Conservation (phyloP, 805 yeast species). For the Candida namnaoensis region DNA sequence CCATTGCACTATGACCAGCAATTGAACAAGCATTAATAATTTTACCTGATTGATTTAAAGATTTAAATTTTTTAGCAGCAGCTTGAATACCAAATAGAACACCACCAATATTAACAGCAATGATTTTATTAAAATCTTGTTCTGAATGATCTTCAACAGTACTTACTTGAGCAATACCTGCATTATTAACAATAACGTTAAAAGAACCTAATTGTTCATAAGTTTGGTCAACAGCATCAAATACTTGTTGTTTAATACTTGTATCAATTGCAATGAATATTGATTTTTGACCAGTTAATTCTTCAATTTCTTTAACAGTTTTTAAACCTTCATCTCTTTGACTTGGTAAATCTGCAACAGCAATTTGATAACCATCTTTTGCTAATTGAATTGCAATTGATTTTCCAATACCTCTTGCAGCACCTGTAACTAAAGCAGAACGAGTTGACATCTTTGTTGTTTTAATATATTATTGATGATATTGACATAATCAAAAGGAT, state of each 20-base stretch:
- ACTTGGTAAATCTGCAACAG: constrained; percentile 18
- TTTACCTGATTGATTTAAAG: constrained; percentile 23
- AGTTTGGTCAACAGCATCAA: constrained; percentile 20
- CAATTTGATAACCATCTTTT: constrained; percentile 46
- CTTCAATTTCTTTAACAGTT: constrained; percentile 14
- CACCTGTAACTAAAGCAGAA: constrained; percentile 76
- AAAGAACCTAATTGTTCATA: constrained; percentile 22
- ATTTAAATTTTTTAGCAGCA: constrained; percentile 19
- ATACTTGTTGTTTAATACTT: constrained; percentile 14
- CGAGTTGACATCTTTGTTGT: too few relatives aligned
- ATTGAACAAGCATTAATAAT: constrained; percentile 29
- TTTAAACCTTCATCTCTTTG: constrained; percentile 15
- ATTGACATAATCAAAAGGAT: too few relatives aligned
- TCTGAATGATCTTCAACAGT: constrained; percentile 19
- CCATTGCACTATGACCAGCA: constrained; percentile 23
- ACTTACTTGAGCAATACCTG: constrained; percentile 23
- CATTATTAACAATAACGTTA: constrained; percentile 28
- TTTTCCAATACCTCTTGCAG: constrained; percentile 86
- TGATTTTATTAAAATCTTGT: constrained; percentile 17
- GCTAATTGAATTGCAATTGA: constrained; percentile 79
- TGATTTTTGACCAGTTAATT: constrained; percentile 10
- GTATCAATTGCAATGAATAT: constrained; percentile 19
- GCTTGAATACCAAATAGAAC: constrained; percentile 25
- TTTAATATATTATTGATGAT: too few relatives aligned
- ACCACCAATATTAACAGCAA: constrained; percentile 22